These are phyloP conservation scores for Mimosa pudica DNA, from an alignment of 306 rosid genomes.

Conservation along the genomic window DNA sequence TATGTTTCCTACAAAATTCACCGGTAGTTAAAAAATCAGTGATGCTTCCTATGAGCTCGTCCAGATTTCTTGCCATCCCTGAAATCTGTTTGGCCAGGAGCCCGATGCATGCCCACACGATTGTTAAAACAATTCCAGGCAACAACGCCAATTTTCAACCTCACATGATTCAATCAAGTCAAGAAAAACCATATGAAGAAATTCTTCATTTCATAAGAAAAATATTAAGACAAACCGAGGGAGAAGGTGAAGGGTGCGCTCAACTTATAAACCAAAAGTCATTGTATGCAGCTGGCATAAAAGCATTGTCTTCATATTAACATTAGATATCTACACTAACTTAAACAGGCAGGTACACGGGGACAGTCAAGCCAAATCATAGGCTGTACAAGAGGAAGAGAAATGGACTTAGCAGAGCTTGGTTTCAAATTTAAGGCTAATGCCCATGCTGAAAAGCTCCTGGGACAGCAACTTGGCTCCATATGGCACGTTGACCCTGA, in stretches of 20 bases:
- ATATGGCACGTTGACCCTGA: constrained; percentile 76
- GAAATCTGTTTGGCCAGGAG: background rate
- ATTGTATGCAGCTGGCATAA: constrained; percentile 5
- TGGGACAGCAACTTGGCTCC: constrained; percentile 88
- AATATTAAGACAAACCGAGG: background rate
- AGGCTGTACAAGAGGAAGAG: background rate
- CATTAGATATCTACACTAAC: constrained; percentile 26
- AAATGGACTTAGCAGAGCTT: constrained; percentile 49
- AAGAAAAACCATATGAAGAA: background rate
- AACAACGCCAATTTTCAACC: background rate
- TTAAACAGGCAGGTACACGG: background rate
- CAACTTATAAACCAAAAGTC: background rate
- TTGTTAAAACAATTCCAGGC: background rate
- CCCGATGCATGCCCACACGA: background rate
- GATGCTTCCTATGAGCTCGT: background rate
- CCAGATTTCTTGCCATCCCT: background rate
- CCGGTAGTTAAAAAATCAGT: background rate
- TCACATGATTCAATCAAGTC: background rate
- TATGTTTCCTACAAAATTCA: too few species aligned
- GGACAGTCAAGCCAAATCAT: background rate
- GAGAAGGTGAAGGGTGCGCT: background rate
- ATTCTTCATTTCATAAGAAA: background rate
- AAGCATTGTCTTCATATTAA: constrained; percentile 20
- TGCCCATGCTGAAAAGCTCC: constrained; percentile 99
- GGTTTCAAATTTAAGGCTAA: constrained; percentile 79